These are phyloP conservation scores for Botryotinia narcissicola DNA, from an alignment of 2,329 filamentous ascomycete genomes.

Conservation along the genomic window DNA sequence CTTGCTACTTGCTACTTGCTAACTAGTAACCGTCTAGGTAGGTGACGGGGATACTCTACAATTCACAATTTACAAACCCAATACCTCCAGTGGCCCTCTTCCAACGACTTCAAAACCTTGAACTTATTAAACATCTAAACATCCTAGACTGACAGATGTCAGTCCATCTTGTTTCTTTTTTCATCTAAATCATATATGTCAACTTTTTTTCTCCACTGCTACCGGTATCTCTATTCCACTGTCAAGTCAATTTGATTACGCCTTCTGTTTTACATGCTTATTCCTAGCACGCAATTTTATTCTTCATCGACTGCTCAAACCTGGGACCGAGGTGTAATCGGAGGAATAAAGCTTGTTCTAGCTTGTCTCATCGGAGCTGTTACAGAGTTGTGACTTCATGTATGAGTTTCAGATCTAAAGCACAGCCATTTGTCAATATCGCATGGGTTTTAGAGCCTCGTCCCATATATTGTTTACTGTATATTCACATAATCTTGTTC, in stretches of 20 bases:
- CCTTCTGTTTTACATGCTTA: neutral
- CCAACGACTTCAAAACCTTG: neutral
- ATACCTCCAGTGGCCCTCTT: neutral
- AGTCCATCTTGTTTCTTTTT: neutral
- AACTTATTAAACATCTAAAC: neutral
- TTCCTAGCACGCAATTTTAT: neutral
- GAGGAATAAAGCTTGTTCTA: slow-evolving; percentile 9
- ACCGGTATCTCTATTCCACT: neutral
- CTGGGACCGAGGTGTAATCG: neutral
- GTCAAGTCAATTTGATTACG: neutral
- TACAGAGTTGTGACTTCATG: slow-evolving; percentile 9
- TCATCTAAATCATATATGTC: neutral
- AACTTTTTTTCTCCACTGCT: neutral
- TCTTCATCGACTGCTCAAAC: neutral
- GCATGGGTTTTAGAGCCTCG: slow-evolving; percentile 11
- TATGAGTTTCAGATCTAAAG: slow-evolving; percentile 17
- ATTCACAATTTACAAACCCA: neutral
- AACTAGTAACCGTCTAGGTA: neutral
- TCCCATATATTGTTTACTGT: neutral
- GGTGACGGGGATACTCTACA: neutral
- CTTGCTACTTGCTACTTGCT: neutral
- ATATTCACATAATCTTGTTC: neutral
- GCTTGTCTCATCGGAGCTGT: slow-evolving; percentile 7
- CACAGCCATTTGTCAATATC: slow-evolving; percentile 11
- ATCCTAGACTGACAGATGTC: neutral